Conservation (phyloP, 2,329 filamentous ascomycete species). For the Alternaria hordeiaustralica region DNA sequence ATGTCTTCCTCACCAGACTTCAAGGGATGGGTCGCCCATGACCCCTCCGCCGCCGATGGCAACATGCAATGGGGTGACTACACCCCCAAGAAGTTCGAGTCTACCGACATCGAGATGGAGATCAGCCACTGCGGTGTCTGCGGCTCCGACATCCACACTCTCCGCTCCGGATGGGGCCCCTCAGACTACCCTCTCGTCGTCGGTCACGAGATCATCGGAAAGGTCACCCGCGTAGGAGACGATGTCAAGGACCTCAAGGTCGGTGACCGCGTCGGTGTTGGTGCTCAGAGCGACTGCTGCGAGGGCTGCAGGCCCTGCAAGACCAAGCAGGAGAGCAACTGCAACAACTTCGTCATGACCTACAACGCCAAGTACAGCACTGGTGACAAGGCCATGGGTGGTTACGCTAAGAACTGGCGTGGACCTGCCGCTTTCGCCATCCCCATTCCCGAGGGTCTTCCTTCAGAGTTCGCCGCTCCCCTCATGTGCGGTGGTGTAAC, state of each 20-base stretch:
- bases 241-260: conserved; percentile 61
- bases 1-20: conserved; percentile 51
- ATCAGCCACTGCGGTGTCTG: conserved; percentile 52
- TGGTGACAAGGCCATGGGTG: conserved; percentile 69
- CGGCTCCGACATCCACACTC: conserved; percentile 44
- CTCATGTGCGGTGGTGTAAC: conserved; percentile 87
- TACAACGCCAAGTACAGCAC: conserved; percentile 56
- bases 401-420: conserved; percentile 69
- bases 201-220: conserved; percentile 52
- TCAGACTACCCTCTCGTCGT: conserved; percentile 57
- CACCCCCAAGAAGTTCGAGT: conserved; percentile 59
- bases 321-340: conserved; percentile 52
- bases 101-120: conserved; percentile 65
- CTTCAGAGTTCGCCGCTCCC: conserved; percentile 67
- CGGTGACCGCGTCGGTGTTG: conserved; percentile 65
- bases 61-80: conserved; percentile 62
- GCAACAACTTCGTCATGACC: conserved; percentile 53
- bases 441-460: conserved; percentile 77
- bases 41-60: conserved; percentile 57
- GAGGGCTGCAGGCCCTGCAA: conserved; percentile 58
- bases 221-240: conserved; percentile 46
- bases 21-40: conserved; percentile 63
- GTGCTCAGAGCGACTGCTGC: conserved; percentile 57
- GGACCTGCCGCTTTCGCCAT: conserved; percentile 76
- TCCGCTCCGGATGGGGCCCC: conserved; percentile 53